These are phyloP conservation scores for Kurtzmaniella cleridarum DNA, from an alignment of 805 yeast genomes.

Conservation along the genomic window DNA sequence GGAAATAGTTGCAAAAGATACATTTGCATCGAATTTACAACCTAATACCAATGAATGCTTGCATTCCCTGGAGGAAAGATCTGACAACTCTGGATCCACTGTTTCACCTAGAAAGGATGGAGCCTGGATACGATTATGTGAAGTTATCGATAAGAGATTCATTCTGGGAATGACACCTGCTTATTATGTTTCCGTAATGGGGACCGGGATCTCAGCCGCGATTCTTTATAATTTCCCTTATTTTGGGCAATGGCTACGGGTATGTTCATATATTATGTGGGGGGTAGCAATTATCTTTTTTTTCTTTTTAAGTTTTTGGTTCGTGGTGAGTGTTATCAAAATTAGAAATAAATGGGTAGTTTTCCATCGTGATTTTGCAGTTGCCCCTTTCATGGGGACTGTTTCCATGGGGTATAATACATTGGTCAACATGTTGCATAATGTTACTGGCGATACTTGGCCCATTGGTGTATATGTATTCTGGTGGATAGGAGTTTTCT, in stretches of 20 bases:
- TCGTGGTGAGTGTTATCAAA: conserved; percentile 33
- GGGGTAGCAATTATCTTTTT: conserved; percentile 49
- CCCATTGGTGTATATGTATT: conserved; percentile 49
- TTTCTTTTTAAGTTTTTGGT: conserved; percentile 36
- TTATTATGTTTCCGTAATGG: conserved; percentile 79
- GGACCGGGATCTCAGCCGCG: conserved; percentile 67
- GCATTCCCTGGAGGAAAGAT: too few relatives aligned
- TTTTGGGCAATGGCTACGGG: conserved; percentile 50
- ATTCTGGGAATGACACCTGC: conserved; percentile 37
- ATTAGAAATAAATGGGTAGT: conserved; percentile 17
- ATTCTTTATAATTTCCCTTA: conserved; percentile 65
- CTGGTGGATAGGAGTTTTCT: conserved; percentile 66
- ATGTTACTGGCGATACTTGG: conserved; percentile 41
- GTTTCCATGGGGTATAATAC: conserved; percentile 76
- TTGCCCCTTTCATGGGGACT: conserved; percentile 69
- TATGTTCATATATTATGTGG: conserved; percentile 59
- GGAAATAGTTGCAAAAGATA: too few relatives aligned
- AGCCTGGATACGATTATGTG: not conserved
- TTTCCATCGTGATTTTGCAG: conserved; percentile 33
- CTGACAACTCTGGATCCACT: too few relatives aligned
- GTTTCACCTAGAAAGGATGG: too few relatives aligned
- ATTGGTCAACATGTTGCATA: conserved; percentile 51
- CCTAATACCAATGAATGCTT: too few relatives aligned
- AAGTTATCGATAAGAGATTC: conserved; percentile 8
- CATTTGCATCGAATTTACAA: too few relatives aligned